Evolutionary conservation across 768 basidiomycete species (phyloP).

Genomic region (Cyclocybe aegerita): DNA sequence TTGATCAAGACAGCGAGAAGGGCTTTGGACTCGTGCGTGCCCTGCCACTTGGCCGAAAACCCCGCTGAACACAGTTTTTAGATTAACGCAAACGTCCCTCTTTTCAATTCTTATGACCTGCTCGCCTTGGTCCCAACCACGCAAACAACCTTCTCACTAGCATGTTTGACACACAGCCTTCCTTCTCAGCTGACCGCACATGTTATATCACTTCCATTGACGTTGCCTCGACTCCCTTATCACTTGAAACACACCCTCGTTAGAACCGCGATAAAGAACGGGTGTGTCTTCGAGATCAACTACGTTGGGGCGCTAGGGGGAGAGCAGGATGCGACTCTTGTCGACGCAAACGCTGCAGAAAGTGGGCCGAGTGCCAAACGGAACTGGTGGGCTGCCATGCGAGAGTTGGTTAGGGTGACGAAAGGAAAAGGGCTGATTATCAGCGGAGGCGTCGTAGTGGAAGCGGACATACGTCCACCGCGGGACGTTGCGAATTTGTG

Average conservation of each 20-base stretch:
- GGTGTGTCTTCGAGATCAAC: constrained; percentile 79
- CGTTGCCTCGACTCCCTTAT: constrained; percentile 75
- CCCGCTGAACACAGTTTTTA: constrained; percentile 24
- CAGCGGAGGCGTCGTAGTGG: constrained; percentile 62
- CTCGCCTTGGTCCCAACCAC: constrained; percentile 77
- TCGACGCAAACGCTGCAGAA: constrained; percentile 49
- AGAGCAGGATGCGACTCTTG: constrained; percentile 47
- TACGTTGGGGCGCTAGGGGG: constrained; percentile 75
- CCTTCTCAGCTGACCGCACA: constrained; percentile 79
- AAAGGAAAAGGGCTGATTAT: constrained; percentile 78
- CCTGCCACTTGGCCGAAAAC: background rate
- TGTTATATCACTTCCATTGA: constrained; percentile 78
- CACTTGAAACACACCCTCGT: constrained; percentile 83
- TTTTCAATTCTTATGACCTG: constrained; percentile 72
- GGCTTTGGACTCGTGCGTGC: constrained; percentile 72
- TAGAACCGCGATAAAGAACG: constrained; percentile 78
- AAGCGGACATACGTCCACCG: constrained; percentile 68
- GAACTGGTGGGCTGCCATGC: constrained; percentile 82
- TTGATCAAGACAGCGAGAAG: constrained; percentile 85
- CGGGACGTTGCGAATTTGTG: constrained; percentile 78
- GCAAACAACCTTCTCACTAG: constrained; percentile 67
- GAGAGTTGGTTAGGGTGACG: constrained; percentile 77
- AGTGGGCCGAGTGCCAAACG: constrained; percentile 58
- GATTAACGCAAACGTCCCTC: constrained; percentile 67
- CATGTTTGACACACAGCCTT: constrained; percentile 76